Base-by-base conservation (phyloP, 2,329 filamentous ascomycete genomes). In the Pyrenochaeta sp. region DNA sequence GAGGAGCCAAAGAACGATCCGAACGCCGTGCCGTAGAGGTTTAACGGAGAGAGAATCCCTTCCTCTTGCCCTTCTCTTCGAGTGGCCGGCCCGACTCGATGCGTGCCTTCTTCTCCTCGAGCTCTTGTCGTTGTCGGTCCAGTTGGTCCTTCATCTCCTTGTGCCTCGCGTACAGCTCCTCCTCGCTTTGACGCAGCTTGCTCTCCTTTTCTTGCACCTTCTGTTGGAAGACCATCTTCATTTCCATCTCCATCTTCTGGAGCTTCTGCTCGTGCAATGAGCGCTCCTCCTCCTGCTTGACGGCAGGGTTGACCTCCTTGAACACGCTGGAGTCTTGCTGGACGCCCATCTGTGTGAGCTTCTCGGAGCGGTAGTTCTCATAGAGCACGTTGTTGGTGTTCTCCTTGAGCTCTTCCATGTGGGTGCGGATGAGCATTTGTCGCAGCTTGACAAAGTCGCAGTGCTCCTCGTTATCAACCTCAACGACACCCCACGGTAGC, bases 211-310 rank as follows among this genome's bases (percentile, higher is more conserved):
- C 94, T 59, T 90, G 86, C 21, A 99, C 94, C 88, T 99, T 99
- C 75, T 99, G 94, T 76, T 97, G 94, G 90, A 99, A 99, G 62
- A 99, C 94, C 90, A 96, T 96, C 90, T 99, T 99, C 94, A 99
- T 99, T 77, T 99, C 94, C 69, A 91, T 86, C 77, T 99, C 94
- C 94, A 99, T 99, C 90, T 99, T 99, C 75, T 93, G 90, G 64
- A 99, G 90, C 83, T 99, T 99, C 83, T 96, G 92, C 79, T 99
- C 94, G 83, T 99, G 94, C 62, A 99, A 82, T 55, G 89, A 87
- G 67, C 94, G 90, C 82, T 99, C 94, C 79, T 99, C 94, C 75
- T 99, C 94, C 78, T 99, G 94, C 87, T 99, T 99, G 77, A 97
- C 94, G 32, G 94, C 93, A 54, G 94, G 94, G 84, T 99, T 99